Evolutionary conservation across 2,329 filamentous ascomycete species (phyloP).

Genomic region (Zymoseptoria tritici): DNA sequence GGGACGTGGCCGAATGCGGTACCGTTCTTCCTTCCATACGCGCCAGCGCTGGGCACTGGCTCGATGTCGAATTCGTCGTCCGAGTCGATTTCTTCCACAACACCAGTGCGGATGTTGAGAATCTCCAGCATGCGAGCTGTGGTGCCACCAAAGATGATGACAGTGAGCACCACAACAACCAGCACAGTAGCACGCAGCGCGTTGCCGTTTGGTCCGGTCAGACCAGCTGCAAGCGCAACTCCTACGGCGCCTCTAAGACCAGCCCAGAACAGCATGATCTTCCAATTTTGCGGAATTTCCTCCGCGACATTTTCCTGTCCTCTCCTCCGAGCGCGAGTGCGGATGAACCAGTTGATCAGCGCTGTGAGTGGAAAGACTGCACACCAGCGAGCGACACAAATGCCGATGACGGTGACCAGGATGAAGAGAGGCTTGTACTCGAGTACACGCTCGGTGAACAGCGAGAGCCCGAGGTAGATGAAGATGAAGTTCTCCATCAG

Average conservation of each 20-base stretch:
- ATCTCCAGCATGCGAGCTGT: slow-evolving; percentile 98
- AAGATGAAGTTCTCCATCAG: slow-evolving; percentile 99
- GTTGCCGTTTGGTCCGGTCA: slow-evolving; percentile 64
- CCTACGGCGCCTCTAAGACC: slow-evolving; percentile 91
- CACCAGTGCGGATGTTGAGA: slow-evolving; percentile 87
- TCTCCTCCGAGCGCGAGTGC: slow-evolving; percentile 70
- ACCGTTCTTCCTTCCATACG: slow-evolving; percentile 74
- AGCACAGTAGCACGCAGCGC: slow-evolving; percentile 90
- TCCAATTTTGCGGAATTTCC: slow-evolving; percentile 88
- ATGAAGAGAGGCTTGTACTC: slow-evolving; percentile 94
- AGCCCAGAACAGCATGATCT: slow-evolving; percentile 99
- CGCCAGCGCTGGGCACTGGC: slow-evolving; percentile 53
- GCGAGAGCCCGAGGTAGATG: slow-evolving; percentile 89
- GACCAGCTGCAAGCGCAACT: slow-evolving; percentile 82
- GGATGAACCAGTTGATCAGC: slow-evolving; percentile 86
- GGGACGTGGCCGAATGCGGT: slow-evolving; percentile 71
- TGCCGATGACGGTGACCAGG: slow-evolving; percentile 82
- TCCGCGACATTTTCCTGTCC: slow-evolving; percentile 66
- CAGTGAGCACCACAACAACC: slow-evolving; percentile 91
- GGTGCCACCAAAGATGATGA: slow-evolving; percentile 97
- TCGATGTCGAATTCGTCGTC: slow-evolving; percentile 99
- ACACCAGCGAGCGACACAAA: slow-evolving; percentile 85
- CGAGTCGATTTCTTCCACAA: slow-evolving; percentile 93
- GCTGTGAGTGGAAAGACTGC: slow-evolving; percentile 89
- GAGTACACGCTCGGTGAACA: slow-evolving; percentile 84